Percentiles rank a stretch among this genome's conserved stretches.
Conservation (phyloP, 495 filamentous ascomycete genomes). For the Xylaria venustula region DNA sequence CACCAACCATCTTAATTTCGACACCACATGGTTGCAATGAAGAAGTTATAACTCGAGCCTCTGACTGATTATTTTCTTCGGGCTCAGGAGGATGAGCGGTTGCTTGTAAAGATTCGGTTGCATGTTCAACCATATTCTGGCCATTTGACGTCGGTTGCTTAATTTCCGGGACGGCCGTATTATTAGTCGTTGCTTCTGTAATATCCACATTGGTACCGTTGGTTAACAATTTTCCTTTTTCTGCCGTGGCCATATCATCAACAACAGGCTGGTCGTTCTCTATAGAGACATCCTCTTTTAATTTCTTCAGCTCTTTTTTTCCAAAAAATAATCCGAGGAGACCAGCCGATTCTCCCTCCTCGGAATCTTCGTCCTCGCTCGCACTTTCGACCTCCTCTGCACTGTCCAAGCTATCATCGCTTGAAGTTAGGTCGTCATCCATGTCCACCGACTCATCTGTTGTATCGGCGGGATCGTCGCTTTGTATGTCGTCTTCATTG, state of each 20-base stretch:
- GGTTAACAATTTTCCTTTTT: background rate
- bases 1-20: constrained; percentile 24
- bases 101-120: background rate
- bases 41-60: constrained; percentile 9
- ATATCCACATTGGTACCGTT: background rate
- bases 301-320: constrained; percentile 46
- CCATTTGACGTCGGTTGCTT: background rate
- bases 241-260: background rate
- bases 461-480: constrained; percentile 66
- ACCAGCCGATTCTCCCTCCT: constrained; percentile 52
- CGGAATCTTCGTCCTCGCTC: constrained; percentile 50
- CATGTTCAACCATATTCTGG: background rate
- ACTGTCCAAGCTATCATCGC: constrained; percentile 54
- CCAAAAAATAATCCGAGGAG: constrained; percentile 66
- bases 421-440: constrained; percentile 79
- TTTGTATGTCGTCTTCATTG: constrained; percentile 37
- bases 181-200: background rate
- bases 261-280: background rate
- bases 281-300: constrained; percentile 26
- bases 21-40: constrained; percentile 20
- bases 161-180: background rate
- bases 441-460: constrained; percentile 85
- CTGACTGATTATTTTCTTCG: constrained; percentile 9
- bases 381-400: constrained; percentile 42
- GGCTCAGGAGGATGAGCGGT: constrained; percentile 3